A percentile compares a stretch with the other conserved stretches of the same genome.
These are phyloP conservation scores for Fabrea salina DNA, from an alignment of 169 alveolate genomes.

Conservation along the genomic window DNA sequence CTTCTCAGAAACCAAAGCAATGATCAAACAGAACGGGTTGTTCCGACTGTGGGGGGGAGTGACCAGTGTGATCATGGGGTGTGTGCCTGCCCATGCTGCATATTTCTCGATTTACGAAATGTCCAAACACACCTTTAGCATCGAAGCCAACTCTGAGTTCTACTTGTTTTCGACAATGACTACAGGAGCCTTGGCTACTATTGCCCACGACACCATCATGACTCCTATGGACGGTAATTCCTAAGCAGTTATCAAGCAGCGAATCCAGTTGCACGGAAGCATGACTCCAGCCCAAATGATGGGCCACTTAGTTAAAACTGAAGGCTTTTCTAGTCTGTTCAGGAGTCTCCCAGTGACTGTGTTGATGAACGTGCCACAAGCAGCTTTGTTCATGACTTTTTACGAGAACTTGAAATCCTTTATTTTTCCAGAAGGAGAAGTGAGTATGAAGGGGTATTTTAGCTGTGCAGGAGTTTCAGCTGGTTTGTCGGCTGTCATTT, in stretches of 20 bases:
- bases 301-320: conserved; percentile 62
- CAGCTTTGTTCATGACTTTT: conserved; percentile 88
- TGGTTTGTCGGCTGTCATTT: conserved; percentile 91
- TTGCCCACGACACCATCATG: conserved; percentile 92
- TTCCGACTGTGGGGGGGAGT: conserved; percentile 87
- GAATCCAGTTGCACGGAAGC: conserved; percentile 90
- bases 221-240: conserved; percentile 98
- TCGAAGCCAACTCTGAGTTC: conserved; percentile 50
- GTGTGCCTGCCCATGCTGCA: conserved; percentile 98
- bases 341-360: conserved; percentile 93
- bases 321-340: conserved; percentile 89
- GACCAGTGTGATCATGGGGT: conserved; percentile 92
- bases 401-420: conserved; percentile 89
- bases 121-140: conserved; percentile 22
- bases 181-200: conserved; percentile 93
- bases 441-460: conserved; percentile 54
- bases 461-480: conserved; percentile 95
- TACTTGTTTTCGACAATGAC: conserved; percentile 72
- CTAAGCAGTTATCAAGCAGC: conserved; percentile 92
- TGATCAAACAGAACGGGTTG: conserved; percentile 67
- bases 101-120: conserved; percentile 90
- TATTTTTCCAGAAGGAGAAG: conserved; percentile 33
- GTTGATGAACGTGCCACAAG: conserved; percentile 94
- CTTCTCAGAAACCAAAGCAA: conserved; percentile 18
- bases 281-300: conserved; percentile 38